phyloP scores from a whole-genome alignment of 2,329 filamentous ascomycete genomes.

The Bipolaris bicolor region DNA sequence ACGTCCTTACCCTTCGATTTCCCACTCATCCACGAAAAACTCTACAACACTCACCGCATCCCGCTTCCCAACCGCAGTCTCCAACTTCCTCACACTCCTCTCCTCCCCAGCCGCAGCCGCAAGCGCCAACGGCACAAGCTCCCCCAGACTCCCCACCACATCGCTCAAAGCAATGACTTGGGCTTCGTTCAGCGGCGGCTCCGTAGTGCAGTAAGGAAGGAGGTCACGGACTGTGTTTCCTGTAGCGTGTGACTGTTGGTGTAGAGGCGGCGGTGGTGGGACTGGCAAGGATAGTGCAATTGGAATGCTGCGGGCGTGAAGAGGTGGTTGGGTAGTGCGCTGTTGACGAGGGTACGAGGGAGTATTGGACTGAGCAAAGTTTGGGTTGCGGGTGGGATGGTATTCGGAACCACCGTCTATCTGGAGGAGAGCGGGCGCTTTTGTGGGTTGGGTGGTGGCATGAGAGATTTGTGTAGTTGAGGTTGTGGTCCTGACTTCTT shows the following conservation, averaged over 20 bases:
- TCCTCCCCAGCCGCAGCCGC: constrained; percentile 25
- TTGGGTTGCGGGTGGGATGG: neutral
- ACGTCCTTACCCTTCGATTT: constrained; percentile 22
- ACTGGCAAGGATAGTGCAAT: neutral
- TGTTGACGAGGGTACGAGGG: neutral
- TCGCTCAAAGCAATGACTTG: constrained; percentile 44
- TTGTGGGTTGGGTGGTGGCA: neutral
- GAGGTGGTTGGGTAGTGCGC: neutral
- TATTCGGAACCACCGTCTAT: constrained; percentile 17
- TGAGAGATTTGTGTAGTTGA: neutral
- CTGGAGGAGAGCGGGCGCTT: constrained; percentile 3
- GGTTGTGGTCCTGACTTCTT: neutral
- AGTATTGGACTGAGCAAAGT: neutral
- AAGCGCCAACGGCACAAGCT: constrained; percentile 40
- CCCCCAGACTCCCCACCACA: constrained; percentile 39
- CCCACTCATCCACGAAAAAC: constrained; percentile 45
- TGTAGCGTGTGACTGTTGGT: neutral
- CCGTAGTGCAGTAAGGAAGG: constrained; percentile 40
- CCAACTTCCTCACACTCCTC: constrained; percentile 20
- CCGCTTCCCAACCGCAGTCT: constrained; percentile 30
- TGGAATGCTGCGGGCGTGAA: neutral
- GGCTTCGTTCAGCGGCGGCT: constrained; percentile 24
- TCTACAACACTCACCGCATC: constrained; percentile 31
- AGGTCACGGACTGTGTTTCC: constrained; percentile 28
- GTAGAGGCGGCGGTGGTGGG: neutral